Base-by-base conservation (phyloP, 345 rosid species). In the Salix udensis region DNA sequence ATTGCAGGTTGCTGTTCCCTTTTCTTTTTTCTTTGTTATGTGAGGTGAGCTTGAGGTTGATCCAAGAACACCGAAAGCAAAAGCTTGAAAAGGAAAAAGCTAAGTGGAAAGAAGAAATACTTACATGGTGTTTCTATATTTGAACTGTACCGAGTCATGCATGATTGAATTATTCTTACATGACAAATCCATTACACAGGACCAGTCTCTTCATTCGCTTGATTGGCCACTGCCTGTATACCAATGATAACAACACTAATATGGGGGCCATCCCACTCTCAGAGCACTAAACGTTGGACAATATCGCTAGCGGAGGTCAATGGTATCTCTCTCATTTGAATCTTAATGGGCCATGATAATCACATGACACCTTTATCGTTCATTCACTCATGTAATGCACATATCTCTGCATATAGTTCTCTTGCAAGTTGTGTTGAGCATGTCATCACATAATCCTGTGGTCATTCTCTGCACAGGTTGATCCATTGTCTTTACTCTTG, bases 211-310 rank as follows among this genome's bases (percentile, higher is more conserved):
- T 86, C 82, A 75, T 39, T 73, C 73, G 68, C 72, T 85, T 69
- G 84, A 80, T 80, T 80, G 78, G 87, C 80, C 88, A 86, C 83
- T 72, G 75, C 82, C 82, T 78, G 66, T 24, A 65, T 76, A 86
- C 81, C 73, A 81, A 84, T 88, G 81, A 86, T 86, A 87, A 72
- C 78, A 80, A 72, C 76, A 42, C 74, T 55, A 72, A 67, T 74
- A 76, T 67, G 76, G 81, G 87, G 86, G 79, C 82, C 88, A 82
- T 82, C 79, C 91, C 89, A 89, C 91, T 85, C 77, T 86, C 78
- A 67, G 65, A 83, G 82, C 87, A 88, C 90, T 88, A 68, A 82
- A 75, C 65, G 68, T 68, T 69, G 79, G 86, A 79, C 60, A 70
- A 77, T 84, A 82, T 80, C 48, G 58, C 70, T 72, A 61, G 76